Evolutionary conservation across 2,329 filamentous ascomycete genomes (phyloP), one percentile per base, ranked within the genome.

Genomic region (Penicillium sp.): DNA sequence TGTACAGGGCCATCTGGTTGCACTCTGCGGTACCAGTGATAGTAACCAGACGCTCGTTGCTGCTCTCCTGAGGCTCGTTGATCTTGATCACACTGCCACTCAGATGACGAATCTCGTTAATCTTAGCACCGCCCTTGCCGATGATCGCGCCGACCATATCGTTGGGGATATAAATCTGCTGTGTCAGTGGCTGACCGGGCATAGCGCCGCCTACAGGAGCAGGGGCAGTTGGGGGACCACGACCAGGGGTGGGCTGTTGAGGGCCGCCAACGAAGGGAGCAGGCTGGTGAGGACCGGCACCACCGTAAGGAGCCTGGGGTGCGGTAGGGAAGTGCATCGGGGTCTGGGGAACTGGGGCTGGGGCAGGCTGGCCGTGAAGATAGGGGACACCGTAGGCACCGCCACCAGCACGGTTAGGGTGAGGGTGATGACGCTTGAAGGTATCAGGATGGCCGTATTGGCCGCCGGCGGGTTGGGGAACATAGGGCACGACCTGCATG

Each of bases 131-230:
- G 58, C 94, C 94, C 78, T 99, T 99, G 69, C 94, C 94, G 66
- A 99, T 99, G 67, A 99, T 99, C 52, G 94, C 94, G 60, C 94
- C 94, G 50, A 99, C 94, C 94, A 99, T 97, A 70, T 99, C 94
- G 71, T 99, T 99, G 55, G 94, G 94, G 66, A 99, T 99, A 78
- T 89, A 99, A 63, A 99, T 99, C 76, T 99, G 94, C 76, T 99
- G 94, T 3, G 94, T 99, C 68, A 97, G 81, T 47, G 92, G 91
- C 61, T 90, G 87, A 47, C 90, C 90, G 38, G 89, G 87, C 67
- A 92, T 81, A 76, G 85, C 84, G 16, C 84, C 84, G 60, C 87
- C 84, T 78, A 91, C 87, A 8, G 90, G 88, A 67, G 72, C 69
- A 2, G 63, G 67, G 58, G 85, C 84, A 47, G 89, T 86, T 50